Conservation (phyloP, 2,329 filamentous ascomycete species). For the Fusarium nisikadoi region DNA sequence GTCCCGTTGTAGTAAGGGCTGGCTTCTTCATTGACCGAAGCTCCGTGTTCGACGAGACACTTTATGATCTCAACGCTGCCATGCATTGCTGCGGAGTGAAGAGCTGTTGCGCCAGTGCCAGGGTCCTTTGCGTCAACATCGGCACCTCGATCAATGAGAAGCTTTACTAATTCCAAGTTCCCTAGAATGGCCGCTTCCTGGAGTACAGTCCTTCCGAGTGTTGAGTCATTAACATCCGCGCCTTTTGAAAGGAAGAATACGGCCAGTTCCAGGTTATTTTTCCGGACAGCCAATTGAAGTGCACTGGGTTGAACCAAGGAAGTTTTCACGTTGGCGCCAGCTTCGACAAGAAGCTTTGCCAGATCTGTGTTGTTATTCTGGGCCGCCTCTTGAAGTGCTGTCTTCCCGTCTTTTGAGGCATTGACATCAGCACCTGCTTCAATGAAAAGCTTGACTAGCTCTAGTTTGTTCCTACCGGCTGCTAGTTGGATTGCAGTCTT, state of each 20-base stretch:
- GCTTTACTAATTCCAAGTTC: slow-evolving; percentile 32
- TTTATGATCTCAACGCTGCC: rapidly evolving
- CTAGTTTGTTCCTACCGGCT: rapidly evolving
- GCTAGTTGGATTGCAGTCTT: slow-evolving; percentile 25
- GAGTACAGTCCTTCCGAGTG: slow-evolving; percentile 12
- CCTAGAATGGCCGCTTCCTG: slow-evolving; percentile 31
- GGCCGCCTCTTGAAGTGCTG: rapidly evolving
- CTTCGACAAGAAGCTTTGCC: background rate
- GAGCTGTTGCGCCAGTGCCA: rapidly evolving
- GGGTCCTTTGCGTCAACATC: slow-evolving; percentile 45
- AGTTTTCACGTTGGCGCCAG: background rate
- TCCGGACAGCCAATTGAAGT: rapidly evolving
- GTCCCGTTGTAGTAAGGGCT: rapidly evolving
- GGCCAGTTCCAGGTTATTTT: slow-evolving; percentile 28
- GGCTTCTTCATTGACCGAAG: rapidly evolving
- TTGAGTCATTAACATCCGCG: slow-evolving; percentile 45
- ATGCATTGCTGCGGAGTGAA: no score
- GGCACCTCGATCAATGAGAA: slow-evolving; percentile 47
- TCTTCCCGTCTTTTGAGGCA: rapidly evolving
- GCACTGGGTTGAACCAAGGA: rapidly evolving
- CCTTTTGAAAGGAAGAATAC: slow-evolving; percentile 44
- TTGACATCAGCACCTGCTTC: background rate
- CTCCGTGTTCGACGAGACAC: background rate
- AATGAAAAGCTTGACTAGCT: rapidly evolving
- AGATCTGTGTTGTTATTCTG: rapidly evolving